A percentile compares a stretch with the other conserved stretches of the same genome.
Evolutionary conservation across 202 grass and related monocot genomes (phyloP).

Genomic region (Dendrocalamus latiflorus): DNA sequence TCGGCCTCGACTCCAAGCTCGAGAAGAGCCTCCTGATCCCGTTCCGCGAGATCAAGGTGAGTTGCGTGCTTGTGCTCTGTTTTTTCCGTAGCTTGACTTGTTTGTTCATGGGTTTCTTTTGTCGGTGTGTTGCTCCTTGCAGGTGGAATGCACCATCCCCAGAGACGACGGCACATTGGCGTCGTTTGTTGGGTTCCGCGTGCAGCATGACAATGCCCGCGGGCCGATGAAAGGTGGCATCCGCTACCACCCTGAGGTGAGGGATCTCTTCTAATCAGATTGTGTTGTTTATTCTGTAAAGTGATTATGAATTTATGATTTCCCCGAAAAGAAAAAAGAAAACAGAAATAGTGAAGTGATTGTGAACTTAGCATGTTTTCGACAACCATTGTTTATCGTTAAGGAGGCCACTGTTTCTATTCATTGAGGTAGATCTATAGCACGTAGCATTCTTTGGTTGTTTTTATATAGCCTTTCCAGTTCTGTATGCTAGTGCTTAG

Average conservation of each 20-base stretch:
- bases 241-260: slow-evolving; percentile 87
- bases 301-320: background rate
- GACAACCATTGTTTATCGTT: background rate
- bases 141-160: slow-evolving; percentile 99
- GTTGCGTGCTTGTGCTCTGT: background rate
- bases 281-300: background rate
- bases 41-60: slow-evolving; percentile 96
- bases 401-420: background rate
- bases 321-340: background rate
- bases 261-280: background rate
- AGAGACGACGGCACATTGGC: slow-evolving; percentile 80
- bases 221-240: slow-evolving; percentile 99
- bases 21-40: too few species aligned
- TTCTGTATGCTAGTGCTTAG: background rate
- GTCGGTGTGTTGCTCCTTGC: background rate
- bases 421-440: background rate
- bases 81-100: background rate
- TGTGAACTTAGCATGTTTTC: background rate
- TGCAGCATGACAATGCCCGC: slow-evolving; percentile 92
- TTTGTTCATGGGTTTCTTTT: background rate
- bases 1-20: too few species aligned
- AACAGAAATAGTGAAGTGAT: background rate
- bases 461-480: background rate
- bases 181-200: slow-evolving; percentile 80
- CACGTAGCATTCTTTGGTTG: background rate